phyloP scores from a whole-genome alignment of 768 basidiomycete species.

The Postia placenta region DNA sequence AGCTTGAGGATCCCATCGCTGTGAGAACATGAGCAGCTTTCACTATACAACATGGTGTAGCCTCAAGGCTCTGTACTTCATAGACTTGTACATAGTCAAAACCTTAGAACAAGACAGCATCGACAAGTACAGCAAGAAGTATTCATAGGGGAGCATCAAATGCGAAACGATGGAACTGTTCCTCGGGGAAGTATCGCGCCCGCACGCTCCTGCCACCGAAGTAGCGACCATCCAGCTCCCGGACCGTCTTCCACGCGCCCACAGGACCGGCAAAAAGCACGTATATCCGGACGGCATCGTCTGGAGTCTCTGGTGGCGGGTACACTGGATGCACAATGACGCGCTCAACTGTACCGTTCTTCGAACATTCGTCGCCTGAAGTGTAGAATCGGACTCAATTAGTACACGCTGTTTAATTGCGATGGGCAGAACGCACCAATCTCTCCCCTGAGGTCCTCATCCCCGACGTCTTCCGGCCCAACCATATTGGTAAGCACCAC shows the following conservation, averaged over 20 bases:
- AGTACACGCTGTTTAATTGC: too few relatives aligned
- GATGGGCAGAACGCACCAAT: constrained; percentile 61
- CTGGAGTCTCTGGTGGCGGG: constrained; percentile 56
- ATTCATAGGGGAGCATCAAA: constrained; percentile 39
- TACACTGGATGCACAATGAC: constrained; percentile 78
- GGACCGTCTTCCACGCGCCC: constrained; percentile 93
- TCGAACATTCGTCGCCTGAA: constrained; percentile 84
- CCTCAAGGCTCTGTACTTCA: too few relatives aligned
- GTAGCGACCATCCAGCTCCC: constrained; percentile 88
- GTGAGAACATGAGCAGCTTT: too few relatives aligned
- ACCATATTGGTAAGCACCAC: constrained; percentile 92
- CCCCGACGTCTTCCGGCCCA: constrained; percentile 72
- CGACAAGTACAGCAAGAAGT: background rate
- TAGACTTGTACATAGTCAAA: too few relatives aligned
- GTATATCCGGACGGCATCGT: constrained; percentile 90
- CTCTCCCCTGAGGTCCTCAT: constrained; percentile 80
- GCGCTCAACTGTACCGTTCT: constrained; percentile 88
- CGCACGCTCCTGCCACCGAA: constrained; percentile 84
- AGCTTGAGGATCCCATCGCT: too few relatives aligned
- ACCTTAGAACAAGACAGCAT: background rate
- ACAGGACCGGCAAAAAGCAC: constrained; percentile 87
- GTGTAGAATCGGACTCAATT: too few relatives aligned
- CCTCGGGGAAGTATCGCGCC: constrained; percentile 77
- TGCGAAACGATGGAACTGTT: constrained; percentile 40
- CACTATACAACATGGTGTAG: too few relatives aligned